Base-by-base conservation (phyloP, 768 basidiomycete species). In the Boletus rex-veris region DNA sequence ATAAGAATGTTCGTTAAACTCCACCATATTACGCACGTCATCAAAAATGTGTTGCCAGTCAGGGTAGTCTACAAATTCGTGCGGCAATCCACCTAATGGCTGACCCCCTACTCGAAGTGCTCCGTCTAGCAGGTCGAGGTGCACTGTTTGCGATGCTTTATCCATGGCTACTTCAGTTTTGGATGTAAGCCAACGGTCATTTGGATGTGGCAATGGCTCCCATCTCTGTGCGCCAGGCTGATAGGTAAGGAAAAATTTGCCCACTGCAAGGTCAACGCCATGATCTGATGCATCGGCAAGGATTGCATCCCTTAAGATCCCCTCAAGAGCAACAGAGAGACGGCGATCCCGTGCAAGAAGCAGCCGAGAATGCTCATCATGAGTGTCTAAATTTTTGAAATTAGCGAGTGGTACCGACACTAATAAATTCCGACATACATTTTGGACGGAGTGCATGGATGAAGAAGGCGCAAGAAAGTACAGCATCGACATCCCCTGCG, bases 81-180 rank as follows among this genome's bases (percentile, higher is more conserved):
- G 33, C 5, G 60, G 62, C 11, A 65, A 50, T 19, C 41, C 54
- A 4, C 48, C 55, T 8, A 64, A 16, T 1, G 52, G 46, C 31
- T 57, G 55, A 7, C 65, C 63, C 9, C 62, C 58, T n/a, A 64
- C 48, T 31, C 53, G 55, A 33, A 67, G 54, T 5, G 39, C 30
- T 5, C 65, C 65, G 18, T 54, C 47, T 0, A 60, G 45, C 14
- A 67, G 15, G 26, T 64, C 57, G 12, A 41, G 10, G 12, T 41
- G 40, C 40, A 41, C 19, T 18, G 18, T 21, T 9, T 6, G 40
- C 18, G 12, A 62, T 24, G 21, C 36, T 41, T 53, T 43, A 4
- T 19, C 28, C 10, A 1, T 10, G 5, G 30, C 33, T 2, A 4
- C 19, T 1, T 42, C 11, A 2, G 62, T 62, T 15, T 19, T 21